A percentile compares a stretch with the other conserved stretches of the same genome.
These are phyloP conservation scores for Termitomyces bulborhizus DNA, from an alignment of 768 basidiomycete genomes.

Conservation along the genomic window DNA sequence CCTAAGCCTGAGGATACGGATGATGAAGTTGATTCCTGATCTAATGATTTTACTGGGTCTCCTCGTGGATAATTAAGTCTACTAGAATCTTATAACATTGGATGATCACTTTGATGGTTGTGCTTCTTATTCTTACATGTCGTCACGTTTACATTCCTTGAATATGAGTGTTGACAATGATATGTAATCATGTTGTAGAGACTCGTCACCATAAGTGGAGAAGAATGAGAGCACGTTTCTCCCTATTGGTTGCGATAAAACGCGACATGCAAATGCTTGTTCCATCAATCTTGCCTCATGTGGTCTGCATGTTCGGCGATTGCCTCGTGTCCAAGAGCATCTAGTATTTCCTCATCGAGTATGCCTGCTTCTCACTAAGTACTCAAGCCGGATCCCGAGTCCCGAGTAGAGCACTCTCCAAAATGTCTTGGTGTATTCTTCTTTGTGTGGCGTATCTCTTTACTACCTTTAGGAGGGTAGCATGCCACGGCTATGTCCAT, in stretches of 20 bases:
- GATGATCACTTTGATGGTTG: neutral
- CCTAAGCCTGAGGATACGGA: constrained; percentile 81
- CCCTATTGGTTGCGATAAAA: neutral
- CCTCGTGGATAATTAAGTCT: neutral
- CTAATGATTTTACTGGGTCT: neutral
- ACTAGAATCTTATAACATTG: neutral
- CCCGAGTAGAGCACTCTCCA: neutral
- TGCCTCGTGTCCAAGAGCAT: neutral
- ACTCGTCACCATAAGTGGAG: neutral
- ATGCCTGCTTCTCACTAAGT: neutral
- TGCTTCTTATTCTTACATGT: neutral
- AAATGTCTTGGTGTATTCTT: neutral
- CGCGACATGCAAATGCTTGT: neutral
- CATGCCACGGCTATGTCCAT: neutral
- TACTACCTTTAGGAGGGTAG: neutral
- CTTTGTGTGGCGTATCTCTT: neutral
- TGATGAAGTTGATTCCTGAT: constrained; percentile 33
- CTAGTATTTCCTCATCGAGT: neutral
- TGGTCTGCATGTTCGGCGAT: neutral
- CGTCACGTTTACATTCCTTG: neutral
- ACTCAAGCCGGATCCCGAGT: too few relatives aligned
- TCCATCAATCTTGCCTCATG: neutral
- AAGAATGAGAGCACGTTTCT: neutral
- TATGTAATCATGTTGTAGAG: neutral
- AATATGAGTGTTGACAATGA: neutral